phyloP scores from a whole-genome alignment of 2,329 filamentous ascomycete genomes.

The Nectriaceae sp. region DNA sequence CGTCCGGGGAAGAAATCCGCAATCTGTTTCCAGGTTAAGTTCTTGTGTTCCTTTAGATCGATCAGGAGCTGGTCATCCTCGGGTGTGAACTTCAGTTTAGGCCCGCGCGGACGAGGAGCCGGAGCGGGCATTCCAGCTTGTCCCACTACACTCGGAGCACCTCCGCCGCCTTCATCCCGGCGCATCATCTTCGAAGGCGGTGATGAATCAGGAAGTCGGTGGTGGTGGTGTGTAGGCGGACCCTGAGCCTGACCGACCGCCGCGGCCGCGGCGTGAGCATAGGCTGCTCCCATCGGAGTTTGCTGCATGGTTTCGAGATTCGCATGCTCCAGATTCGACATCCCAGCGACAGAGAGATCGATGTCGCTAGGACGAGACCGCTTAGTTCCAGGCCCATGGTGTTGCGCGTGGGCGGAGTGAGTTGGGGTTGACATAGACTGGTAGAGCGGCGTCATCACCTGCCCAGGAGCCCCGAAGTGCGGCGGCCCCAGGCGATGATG shows the following conservation, averaged over 20 bases:
- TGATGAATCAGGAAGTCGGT: conserved; percentile 73
- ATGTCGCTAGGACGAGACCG: conserved; percentile 60
- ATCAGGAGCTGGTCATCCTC: conserved; percentile 88
- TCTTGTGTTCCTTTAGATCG: conserved; percentile 92
- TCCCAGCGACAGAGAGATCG: conserved; percentile 54
- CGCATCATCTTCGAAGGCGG: conserved; percentile 69
- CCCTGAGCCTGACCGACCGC: conserved; percentile 36
- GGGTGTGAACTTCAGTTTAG: conserved; percentile 91
- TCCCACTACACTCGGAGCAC: conserved; percentile 83
- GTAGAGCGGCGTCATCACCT: conserved; percentile 55
- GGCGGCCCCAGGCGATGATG: conserved; percentile 53
- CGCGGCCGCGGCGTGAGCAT: conserved; percentile 46
- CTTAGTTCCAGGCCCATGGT: conserved; percentile 44
- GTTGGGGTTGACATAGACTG: conserved; percentile 48
- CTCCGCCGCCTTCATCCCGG: conserved; percentile 55
- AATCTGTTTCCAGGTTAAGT: conserved; percentile 96
- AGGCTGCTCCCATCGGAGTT: conserved; percentile 52
- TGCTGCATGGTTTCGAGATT: conserved; percentile 59
- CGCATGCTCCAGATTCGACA: conserved; percentile 54
- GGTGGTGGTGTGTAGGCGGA: conserved; percentile 73
- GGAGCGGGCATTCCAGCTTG: conserved; percentile 85
- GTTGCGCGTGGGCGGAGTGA: conserved; percentile 33
- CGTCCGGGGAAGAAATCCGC: conserved; percentile 93
- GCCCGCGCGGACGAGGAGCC: conserved; percentile 77
- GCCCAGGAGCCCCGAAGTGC: conserved; percentile 52